Evolutionary conservation across 495 filamentous ascomycete species (phyloP).

Genomic region (Lophiotrema nucula): DNA sequence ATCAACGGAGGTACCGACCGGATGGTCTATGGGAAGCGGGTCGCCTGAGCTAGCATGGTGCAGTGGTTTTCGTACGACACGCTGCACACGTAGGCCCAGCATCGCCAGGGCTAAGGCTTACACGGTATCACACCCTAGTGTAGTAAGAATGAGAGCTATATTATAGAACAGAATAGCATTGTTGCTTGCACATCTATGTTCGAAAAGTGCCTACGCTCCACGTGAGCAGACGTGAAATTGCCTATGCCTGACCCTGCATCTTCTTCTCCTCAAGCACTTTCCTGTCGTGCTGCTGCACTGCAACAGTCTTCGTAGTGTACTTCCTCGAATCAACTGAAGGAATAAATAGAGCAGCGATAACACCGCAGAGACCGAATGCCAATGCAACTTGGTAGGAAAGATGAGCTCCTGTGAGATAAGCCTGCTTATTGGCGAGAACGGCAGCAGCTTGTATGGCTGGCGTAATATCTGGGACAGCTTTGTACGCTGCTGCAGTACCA

Average conservation of each 20-base stretch:
- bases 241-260: constrained; percentile 1
- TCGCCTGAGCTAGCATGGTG: too few relatives aligned
- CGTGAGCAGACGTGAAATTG: too few relatives aligned
- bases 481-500: constrained; percentile 20
- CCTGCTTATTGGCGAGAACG: constrained; percentile 19
- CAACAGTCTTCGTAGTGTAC: constrained; percentile 31
- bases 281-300: constrained; percentile 25
- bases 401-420: constrained; percentile 26
- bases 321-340: constrained; percentile 23
- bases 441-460: constrained; percentile 26
- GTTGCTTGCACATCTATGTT: too few relatives aligned
- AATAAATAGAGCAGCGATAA: constrained; percentile 31
- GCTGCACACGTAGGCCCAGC: too few relatives aligned
- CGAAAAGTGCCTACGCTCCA: too few relatives aligned
- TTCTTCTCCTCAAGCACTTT: constrained; percentile 31
- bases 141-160: too few relatives aligned
- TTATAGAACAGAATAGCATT: too few relatives aligned
- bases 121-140: too few relatives aligned
- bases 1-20: too few relatives aligned
- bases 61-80: too few relatives aligned
- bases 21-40: too few relatives aligned
- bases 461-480: constrained; percentile 22
- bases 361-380: constrained; percentile 29
- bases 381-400: constrained; percentile 30
- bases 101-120: too few relatives aligned